Conservation (phyloP, 306 rosid species). For the Oemleria cerasiformis region DNA sequence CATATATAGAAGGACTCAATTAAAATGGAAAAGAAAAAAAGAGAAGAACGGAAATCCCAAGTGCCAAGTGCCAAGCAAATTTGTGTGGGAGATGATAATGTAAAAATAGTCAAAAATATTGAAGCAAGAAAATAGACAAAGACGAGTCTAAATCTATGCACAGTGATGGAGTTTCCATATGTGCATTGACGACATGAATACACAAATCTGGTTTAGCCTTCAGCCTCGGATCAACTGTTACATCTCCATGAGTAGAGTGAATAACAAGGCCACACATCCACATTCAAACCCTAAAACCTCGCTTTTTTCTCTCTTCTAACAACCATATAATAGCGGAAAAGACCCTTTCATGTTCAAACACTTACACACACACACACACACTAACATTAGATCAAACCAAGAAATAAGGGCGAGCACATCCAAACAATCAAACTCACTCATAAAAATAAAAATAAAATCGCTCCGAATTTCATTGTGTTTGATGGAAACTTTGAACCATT, state of each 20-base stretch:
- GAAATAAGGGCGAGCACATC: too few relatives aligned
- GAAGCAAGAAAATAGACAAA: neutral
- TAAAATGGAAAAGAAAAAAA: neutral
- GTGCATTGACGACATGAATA: neutral
- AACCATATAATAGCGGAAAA: neutral
- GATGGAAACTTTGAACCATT: neutral
- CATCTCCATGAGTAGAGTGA: neutral
- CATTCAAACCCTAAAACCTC: conserved; percentile 14
- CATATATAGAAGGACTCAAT: neutral
- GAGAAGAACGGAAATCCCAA: neutral
- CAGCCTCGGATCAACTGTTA: neutral
- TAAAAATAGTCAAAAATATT: neutral
- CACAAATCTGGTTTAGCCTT: conserved; percentile 6
- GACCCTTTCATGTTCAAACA: conserved; percentile 9
- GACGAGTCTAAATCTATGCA: neutral
- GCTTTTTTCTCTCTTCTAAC: conserved; percentile 1
- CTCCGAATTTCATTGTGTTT: neutral
- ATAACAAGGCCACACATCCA: neutral
- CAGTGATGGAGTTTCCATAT: neutral
- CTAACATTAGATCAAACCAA: neutral
- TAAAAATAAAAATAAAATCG: neutral
- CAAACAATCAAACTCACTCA: neutral
- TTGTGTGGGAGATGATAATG: neutral
- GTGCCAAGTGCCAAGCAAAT: neutral
- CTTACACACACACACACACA: neutral